A percentile compares a stretch with the other conserved stretches of the same genome.
phyloP scores from a whole-genome alignment of 768 basidiomycete species.

The Harrya chromipes region DNA sequence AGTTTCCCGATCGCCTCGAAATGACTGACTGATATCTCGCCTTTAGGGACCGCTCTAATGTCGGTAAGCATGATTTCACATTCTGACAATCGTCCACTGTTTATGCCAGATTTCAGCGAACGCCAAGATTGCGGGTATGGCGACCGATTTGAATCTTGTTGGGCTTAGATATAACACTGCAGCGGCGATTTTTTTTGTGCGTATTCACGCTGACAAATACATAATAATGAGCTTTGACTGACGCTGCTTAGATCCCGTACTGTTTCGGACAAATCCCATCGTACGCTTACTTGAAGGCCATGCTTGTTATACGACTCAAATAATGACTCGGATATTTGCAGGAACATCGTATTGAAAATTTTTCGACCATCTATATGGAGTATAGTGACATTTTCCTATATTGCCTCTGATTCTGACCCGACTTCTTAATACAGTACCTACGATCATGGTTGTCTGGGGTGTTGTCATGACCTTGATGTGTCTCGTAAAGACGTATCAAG shows the following conservation, averaged over 20 bases:
- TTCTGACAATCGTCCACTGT: neutral
- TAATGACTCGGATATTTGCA: neutral
- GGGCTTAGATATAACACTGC: conserved; percentile 32
- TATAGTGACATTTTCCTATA: conserved; percentile 4
- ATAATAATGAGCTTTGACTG: neutral
- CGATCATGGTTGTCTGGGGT: conserved; percentile 33
- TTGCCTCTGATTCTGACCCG: conserved; percentile 1
- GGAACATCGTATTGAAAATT: conserved; percentile 29
- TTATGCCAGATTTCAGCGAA: conserved; percentile 25
- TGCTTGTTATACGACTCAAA: too few relatives aligned
- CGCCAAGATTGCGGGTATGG: conserved; percentile 42
- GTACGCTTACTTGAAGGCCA: conserved; percentile 11
- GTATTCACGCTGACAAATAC: neutral
- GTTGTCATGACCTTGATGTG: conserved; percentile 30
- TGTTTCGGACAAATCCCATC: conserved; percentile 31
- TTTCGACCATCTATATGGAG: conserved; percentile 27
- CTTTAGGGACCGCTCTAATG: conserved; percentile 38
- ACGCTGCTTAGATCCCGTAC: conserved; percentile 27
- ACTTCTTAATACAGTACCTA: conserved; percentile 27
- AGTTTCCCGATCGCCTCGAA: too few relatives aligned
- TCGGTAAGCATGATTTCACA: conserved; percentile 27
- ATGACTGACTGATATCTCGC: neutral
- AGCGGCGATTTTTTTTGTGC: conserved; percentile 33
- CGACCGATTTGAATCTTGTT: conserved; percentile 28
- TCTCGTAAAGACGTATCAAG: conserved; percentile 26